These are phyloP conservation scores for Pseudogymnoascus sp. DNA, from an alignment of 2,329 filamentous ascomycete species.

Conservation along the genomic window DNA sequence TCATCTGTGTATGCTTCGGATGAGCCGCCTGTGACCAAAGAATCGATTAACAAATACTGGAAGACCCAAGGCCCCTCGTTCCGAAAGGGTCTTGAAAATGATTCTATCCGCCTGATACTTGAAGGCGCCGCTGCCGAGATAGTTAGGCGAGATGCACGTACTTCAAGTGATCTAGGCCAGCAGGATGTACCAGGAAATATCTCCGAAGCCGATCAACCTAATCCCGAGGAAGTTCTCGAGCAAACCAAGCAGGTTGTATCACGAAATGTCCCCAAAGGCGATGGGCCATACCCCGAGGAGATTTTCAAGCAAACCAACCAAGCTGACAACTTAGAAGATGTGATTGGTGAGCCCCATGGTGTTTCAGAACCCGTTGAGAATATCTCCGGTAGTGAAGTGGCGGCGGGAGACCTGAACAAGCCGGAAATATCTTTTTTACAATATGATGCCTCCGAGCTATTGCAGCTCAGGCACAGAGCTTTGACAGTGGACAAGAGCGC, in stretches of 20 bases:
- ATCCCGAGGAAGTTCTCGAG: neutral
- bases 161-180: neutral
- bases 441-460: neutral
- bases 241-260: neutral
- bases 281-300: neutral
- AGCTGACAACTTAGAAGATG: neutral
- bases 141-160: neutral
- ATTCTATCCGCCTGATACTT: neutral
- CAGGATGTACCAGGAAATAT: neutral
- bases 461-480: neutral
- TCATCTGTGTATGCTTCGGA: constrained; percentile 1
- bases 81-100: neutral
- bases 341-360: neutral
- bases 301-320: neutral
- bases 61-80: neutral
- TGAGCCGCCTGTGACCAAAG: neutral
- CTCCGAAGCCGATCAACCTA: neutral
- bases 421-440: neutral
- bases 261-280: neutral
- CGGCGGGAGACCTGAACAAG: neutral
- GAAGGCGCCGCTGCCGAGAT: neutral
- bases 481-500: neutral
- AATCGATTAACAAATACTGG: neutral
- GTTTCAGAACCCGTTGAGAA: neutral
- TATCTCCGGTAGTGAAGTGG: neutral